A percentile compares a stretch with the other conserved stretches of the same genome.
phyloP scores from a whole-genome alignment of 2,329 filamentous ascomycete genomes.

The Hyphodiscus sp. region DNA sequence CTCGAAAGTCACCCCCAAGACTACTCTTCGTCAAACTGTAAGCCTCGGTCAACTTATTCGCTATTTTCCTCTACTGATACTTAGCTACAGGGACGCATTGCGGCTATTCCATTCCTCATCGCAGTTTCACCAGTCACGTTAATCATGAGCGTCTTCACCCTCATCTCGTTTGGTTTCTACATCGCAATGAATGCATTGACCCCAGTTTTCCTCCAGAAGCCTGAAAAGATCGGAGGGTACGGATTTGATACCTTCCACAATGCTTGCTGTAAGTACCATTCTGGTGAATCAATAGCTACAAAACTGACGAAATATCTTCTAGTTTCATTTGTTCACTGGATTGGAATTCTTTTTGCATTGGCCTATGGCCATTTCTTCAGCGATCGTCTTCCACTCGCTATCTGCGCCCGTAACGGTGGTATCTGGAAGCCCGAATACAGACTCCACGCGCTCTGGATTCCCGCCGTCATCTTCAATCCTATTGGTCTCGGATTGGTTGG shows the following conservation, averaged over 20 bases:
- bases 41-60: neutral
- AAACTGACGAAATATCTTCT: slow-evolving; percentile 8
- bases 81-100: slow-evolving; percentile 4
- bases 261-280: slow-evolving; percentile 22
- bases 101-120: slow-evolving; percentile 24
- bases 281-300: neutral
- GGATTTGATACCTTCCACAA: slow-evolving; percentile 36
- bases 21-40: slow-evolving; percentile 1
- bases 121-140: slow-evolving; percentile 32
- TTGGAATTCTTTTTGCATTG: slow-evolving; percentile 33
- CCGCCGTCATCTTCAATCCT: slow-evolving; percentile 27
- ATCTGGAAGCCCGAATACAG: slow-evolving; percentile 23
- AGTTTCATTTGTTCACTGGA: slow-evolving; percentile 35
- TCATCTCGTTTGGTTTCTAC: slow-evolving; percentile 19
- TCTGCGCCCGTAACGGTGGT: slow-evolving; percentile 10
- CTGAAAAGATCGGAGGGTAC: slow-evolving; percentile 34
- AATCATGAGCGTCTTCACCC: slow-evolving; percentile 33
- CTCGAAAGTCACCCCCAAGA: slow-evolving; percentile 7
- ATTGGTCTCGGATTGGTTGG: slow-evolving; percentile 34
- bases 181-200: slow-evolving; percentile 16
- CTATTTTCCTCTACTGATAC: neutral
- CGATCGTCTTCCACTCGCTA: slow-evolving; percentile 32
- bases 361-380: slow-evolving; percentile 33
- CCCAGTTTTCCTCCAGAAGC: slow-evolving; percentile 32
- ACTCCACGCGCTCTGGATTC: slow-evolving; percentile 21